Evolutionary conservation across 2,329 filamentous ascomycete genomes (phyloP), one percentile per base, ranked within the genome.

Genomic region (Teratosphaeria destructans): DNA sequence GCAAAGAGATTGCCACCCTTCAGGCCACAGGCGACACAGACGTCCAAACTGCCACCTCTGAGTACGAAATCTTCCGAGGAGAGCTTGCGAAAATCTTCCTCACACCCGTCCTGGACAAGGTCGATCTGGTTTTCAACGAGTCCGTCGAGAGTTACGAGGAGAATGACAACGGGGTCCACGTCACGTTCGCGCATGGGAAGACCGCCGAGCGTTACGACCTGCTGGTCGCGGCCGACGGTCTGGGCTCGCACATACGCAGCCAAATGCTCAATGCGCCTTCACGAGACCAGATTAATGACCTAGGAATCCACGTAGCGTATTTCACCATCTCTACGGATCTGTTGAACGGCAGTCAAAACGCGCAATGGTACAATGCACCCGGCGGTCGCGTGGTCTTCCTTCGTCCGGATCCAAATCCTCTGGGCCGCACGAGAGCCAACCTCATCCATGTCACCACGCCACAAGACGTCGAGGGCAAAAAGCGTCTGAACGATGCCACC

Each of bases 41-140:
- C 27, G 66, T 64, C 11, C 71, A 75, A 60, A 68, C 66, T 29
- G 63, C 72, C 16, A 73, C 73, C 2, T 70, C 69, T 32, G 73
- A 75, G 37, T 72, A 69, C 54, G 74, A 76, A 63, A 73, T 76
- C 43, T 64, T 75, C 65, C 65, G 74, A 12, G 74, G 71, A 1
- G 64, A 69, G 23, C 55, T 75, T 2, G 72, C 73, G 0, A 62
- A 67, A 19, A 67, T 78, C 23, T 66, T 77, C 8, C 59, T 64
- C 3, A 55, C 60, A 34, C 61, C 54, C 27, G 58, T 64, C 37
- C 57, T 66, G 52, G 56, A 66, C n/a, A 60, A 66, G 5, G 49
- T 55, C 2, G 68, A 66, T 2, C 62, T 77, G 6, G 53, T 71
- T 27, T 76, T 73, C 55, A 66, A 66, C 35, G 69, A 71, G 29